These are phyloP conservation scores for Neurospora terricola DNA, from an alignment of 495 filamentous ascomycete genomes.

Conservation along the genomic window DNA sequence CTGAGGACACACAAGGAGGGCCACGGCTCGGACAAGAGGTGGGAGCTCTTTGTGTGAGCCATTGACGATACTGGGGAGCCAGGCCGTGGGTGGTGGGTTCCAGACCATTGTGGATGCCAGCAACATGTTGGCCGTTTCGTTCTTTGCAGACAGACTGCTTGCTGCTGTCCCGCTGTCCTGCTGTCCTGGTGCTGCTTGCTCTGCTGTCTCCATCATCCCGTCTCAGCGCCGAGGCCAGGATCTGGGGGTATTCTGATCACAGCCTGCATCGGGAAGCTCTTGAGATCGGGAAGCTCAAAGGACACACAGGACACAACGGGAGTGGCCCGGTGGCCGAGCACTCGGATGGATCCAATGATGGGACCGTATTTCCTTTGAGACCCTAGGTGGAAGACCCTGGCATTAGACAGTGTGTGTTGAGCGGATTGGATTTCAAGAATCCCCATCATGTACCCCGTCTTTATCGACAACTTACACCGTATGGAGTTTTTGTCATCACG, in stretches of 20 bases:
- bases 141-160: not conserved
- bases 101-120: not conserved
- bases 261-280: slow-evolving; percentile 2
- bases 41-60: not conserved
- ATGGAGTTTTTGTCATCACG: not conserved
- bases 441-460: not conserved
- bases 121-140: not conserved
- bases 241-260: slow-evolving; percentile 8
- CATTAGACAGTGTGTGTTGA: not conserved
- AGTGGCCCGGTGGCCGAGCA: not conserved
- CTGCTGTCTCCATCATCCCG: not conserved
- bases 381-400: not conserved
- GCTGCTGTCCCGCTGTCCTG: not conserved
- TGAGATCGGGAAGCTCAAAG: slow-evolving; percentile 13
- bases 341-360: not conserved
- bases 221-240: not conserved
- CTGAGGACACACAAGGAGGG: not conserved
- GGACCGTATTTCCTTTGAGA: not conserved
- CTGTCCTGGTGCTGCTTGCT: not conserved
- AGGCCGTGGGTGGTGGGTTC: not conserved
- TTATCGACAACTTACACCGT: not conserved
- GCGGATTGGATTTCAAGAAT: not conserved
- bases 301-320: slow-evolving; percentile 1
- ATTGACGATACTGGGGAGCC: not conserved
- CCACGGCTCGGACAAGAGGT: not conserved